Base-by-base conservation (phyloP, 306 rosid genomes). In the Neltuma alba region DNA sequence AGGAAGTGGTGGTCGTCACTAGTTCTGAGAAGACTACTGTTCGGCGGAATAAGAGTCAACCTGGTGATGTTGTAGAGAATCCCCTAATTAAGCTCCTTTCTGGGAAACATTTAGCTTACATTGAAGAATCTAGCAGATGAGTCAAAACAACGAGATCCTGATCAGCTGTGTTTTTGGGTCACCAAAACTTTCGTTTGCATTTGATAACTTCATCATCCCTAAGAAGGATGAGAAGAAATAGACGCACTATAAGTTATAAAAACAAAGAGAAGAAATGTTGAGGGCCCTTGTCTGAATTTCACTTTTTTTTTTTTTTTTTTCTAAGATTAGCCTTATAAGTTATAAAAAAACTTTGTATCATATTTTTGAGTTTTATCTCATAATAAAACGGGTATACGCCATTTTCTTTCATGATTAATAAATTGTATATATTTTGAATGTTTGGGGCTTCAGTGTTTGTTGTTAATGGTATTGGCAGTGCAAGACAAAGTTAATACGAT, bases 1-100 rank as follows among this genome's bases (percentile, higher is more conserved):
- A 95, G 83, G 89, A 91, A 86, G 99, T 93, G 48, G 85, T 87
- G 66, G 88, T 93, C 79, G 97, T 92, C 66, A 91, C 92, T 2
- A 52, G 78, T 37, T 79, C 82, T 15, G 96, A 82, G 41, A 93
- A 81, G 72, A 85, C 88, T 42, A 37, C 76, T 0, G 98, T 93
- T 84, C 79, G 60, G 74, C 84, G 91, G 58, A 86, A 88, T 58
- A 81, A 82, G 75, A 77, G 82, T 76, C 68, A n/a, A 16, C 77
- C 90, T 58, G 83, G 73, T 47, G 77, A 81, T 23, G 97, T 90
- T 9, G 98, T 93, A 68, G 68, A 95, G 86, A 74, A 87, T 42
- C 94, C 94, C 41, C 87, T 95, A 18, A 75, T 93, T 66, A 71
- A 88, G 61, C 93, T 91, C 78, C 78, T 95, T 45, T 62, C 41